Evolutionary conservation across 106 monocot species (phyloP).

Genomic region (Dioscorea dumetorum): DNA sequence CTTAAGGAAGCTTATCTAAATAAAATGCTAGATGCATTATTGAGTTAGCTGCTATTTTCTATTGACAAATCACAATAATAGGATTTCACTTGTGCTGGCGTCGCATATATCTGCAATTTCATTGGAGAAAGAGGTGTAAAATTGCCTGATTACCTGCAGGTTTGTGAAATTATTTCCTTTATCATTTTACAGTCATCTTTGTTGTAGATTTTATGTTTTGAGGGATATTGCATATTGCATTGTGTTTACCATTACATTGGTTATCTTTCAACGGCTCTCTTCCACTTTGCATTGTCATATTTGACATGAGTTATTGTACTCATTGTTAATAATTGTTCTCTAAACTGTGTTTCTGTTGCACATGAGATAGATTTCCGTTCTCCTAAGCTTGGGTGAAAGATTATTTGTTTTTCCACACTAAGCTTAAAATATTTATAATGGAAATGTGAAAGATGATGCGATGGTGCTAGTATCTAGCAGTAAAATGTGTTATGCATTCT

Average conservation of each 20-base stretch:
- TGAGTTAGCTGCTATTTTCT: not conserved
- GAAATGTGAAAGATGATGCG: no score
- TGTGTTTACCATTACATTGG: not conserved
- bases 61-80: constrained; percentile 13
- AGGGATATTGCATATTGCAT: not conserved
- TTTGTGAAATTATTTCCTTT: constrained; percentile 7
- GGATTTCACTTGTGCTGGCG: constrained; percentile 55
- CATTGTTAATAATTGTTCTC: not conserved
- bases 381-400: no score
- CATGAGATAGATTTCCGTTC: no score
- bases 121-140: constrained; percentile 41
- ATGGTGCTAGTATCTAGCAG: no score
- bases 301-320: not conserved
- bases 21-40: not conserved
- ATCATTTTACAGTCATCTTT: not conserved
- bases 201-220: not conserved
- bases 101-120: constrained; percentile 48
- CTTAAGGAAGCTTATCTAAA: not conserved
- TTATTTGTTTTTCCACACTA: no score
- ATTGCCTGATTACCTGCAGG: constrained; percentile 47
- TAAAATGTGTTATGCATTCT: no score
- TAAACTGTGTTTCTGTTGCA: not conserved
- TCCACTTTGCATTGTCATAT: not conserved
- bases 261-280: not conserved
- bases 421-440: no score